A percentile compares a stretch with the other conserved stretches of the same genome.
These are phyloP conservation scores for Flammula alnicola DNA, from an alignment of 1,284 basidiomycete genomes.

Conservation along the genomic window DNA sequence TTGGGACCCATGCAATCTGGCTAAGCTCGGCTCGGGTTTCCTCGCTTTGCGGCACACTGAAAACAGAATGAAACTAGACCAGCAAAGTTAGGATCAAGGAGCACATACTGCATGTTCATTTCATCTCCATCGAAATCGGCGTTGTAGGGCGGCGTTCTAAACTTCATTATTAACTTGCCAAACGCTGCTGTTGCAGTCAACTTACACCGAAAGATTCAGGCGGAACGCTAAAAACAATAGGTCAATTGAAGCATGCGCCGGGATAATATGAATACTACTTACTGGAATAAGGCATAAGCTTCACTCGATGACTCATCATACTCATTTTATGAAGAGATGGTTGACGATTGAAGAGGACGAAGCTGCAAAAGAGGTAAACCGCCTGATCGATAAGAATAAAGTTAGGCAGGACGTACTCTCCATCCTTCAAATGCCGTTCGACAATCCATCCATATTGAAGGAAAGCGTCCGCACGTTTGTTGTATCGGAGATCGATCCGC, in stretches of 20 bases:
- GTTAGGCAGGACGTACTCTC: slow-evolving; percentile 70
- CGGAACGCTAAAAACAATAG: slow-evolving; percentile 79
- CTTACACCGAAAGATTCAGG: slow-evolving; percentile 94
- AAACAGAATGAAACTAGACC: slow-evolving; percentile 13
- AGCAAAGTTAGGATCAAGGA: slow-evolving; percentile 2
- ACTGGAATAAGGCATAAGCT: slow-evolving; percentile 99
- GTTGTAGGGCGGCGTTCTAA: slow-evolving; percentile 87
- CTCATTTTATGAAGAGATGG: slow-evolving; percentile 99
- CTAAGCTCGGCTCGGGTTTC: slow-evolving; percentile 98
- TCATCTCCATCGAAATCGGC: slow-evolving; percentile 99
- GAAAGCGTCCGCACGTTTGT: slow-evolving; percentile 97
- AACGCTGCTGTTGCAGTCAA: slow-evolving; percentile 29
- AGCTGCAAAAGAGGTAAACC: slow-evolving; percentile 51
- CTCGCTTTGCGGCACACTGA: slow-evolving; percentile 94
- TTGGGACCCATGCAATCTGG: slow-evolving; percentile 99
- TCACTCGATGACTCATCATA: slow-evolving; percentile 99
- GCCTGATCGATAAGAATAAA: slow-evolving; percentile 1
- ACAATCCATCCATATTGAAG: slow-evolving; percentile 99
- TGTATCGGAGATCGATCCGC: slow-evolving; percentile 96
- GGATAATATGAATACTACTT: slow-evolving; percentile 37
- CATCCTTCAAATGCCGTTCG: slow-evolving; percentile 96
- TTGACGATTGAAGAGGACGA: slow-evolving; percentile 97
- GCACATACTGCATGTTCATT: slow-evolving; percentile 98
- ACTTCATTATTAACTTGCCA: slow-evolving; percentile 34
- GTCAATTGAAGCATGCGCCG: slow-evolving; percentile 10